These are phyloP conservation scores for Talaromyces amestolkiae DNA, from an alignment of 2,329 filamentous ascomycete genomes.

Conservation along the genomic window DNA sequence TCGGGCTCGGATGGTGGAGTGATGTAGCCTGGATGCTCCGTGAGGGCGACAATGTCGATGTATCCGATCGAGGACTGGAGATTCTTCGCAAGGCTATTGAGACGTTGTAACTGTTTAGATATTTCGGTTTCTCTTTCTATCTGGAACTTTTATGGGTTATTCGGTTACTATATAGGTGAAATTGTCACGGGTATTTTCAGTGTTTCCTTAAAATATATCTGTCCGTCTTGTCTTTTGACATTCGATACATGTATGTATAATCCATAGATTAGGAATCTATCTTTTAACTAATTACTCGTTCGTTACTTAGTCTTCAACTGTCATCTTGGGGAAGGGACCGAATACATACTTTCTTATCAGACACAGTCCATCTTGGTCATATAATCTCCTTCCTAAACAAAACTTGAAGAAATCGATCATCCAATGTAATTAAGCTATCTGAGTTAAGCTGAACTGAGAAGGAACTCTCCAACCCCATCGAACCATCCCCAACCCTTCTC, in stretches of 20 bases:
- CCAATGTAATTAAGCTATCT: not conserved
- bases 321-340: no score
- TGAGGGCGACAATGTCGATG: constrained; percentile 36
- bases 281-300: not conserved
- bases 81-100: constrained; percentile 58
- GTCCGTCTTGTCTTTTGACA: not conserved
- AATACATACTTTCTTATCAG: no score
- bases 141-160: not conserved
- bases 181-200: not conserved
- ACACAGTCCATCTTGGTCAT: no score
- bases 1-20: constrained; percentile 82
- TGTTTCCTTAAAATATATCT: constrained; percentile 9
- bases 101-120: constrained; percentile 25
- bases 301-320: no score
- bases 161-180: not conserved
- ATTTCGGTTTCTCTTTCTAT: not conserved
- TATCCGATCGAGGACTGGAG: constrained; percentile 54
- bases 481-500: not conserved
- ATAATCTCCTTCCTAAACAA: no score
- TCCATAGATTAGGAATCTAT: not conserved
- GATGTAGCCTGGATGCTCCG: constrained; percentile 78
- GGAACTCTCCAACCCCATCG: not conserved
- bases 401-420: not conserved
- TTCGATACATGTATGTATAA: constrained; percentile 4
- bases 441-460: not conserved